Evolutionary conservation across 2,329 filamentous ascomycete species (phyloP), one percentile per base, ranked within the genome.

Genomic region (Raffaelea arxii): DNA sequence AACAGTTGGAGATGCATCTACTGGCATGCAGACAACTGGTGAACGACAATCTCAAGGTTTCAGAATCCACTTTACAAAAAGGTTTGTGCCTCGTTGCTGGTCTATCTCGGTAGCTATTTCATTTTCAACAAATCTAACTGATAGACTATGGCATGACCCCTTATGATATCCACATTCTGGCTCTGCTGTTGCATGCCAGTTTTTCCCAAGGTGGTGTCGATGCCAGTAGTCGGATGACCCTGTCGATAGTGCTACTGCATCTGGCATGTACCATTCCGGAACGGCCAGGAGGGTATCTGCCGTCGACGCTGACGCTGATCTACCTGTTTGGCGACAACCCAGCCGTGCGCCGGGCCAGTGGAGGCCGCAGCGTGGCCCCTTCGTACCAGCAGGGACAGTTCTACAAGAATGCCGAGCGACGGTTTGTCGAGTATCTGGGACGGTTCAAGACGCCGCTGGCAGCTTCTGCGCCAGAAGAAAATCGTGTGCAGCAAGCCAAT

Each of bases 241-340:
- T 68, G 2, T 59, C 56, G 11, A 43, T 54, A 5, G 59, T 65
- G 47, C 64, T 70, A 52, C 56, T 69, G 38, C 44, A 58, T 46
- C 59, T 61, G 3, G 60, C 62, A 1, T 23, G 30, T 19, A 14
- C 9, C 7, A 12, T 22, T 6, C 24, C 36, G 4, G 18, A 1
- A 2, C 32, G 24, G 10, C 47, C 35, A n/a, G 42, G 46, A 18
- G 58, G 53, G 32, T 67, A 68, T 53, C 42, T 49, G 27, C 66
- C 67, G 6, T 62, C 64, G 16, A 59, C 62, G 5, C 52, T 70
- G 27, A 58, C 62, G 4, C 30, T 65, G 10, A 50, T 61, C 41
- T 42, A 43, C 44, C 46, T 50, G 37, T 39, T 52, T 24, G 40
- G 36, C 21, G 37, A 54, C 50, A 23, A 35, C 59, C 6, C 41